Evolutionary conservation across 176 grass and related monocot species (phyloP).

Genomic region (Saccharum spontaneum): DNA sequence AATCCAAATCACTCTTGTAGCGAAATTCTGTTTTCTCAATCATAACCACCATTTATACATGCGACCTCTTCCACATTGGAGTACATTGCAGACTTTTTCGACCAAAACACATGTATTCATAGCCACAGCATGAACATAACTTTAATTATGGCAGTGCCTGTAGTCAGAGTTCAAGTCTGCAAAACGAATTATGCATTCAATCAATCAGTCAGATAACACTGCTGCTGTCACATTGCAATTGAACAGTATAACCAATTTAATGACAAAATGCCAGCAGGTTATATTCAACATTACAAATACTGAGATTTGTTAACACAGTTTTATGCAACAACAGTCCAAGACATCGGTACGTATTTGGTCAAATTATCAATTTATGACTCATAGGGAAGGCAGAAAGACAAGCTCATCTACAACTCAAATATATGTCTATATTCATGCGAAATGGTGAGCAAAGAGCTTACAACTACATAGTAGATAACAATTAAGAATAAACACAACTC

Average conservation of each 20-base stretch:
- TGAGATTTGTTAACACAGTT: no score
- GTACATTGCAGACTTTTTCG: not conserved
- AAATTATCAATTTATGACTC: no score
- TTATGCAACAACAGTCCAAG: no score
- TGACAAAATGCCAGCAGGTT: not conserved
- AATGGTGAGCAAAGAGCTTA: not conserved
- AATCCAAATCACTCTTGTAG: not conserved
- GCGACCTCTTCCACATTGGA: not conserved
- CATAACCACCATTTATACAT: not conserved
- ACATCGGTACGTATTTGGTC: no score
- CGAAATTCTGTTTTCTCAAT: not conserved
- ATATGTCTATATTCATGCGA: not conserved
- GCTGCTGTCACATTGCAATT: not conserved
- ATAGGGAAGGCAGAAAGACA: conserved; percentile 6
- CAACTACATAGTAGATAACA: not conserved
- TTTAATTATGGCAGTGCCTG: not conserved
- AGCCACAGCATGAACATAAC: conserved; percentile 15
- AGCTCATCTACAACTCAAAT: not conserved
- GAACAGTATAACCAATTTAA: not conserved
- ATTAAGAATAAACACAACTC: not conserved
- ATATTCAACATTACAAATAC: not conserved
- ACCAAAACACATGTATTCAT: conserved; percentile 4
- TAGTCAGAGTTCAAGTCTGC: conserved; percentile 6
- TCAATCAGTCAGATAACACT: conserved; percentile 21
- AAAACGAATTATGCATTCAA: conserved; percentile 27